A percentile compares a stretch with the other conserved stretches of the same genome.
Conservation (phyloP, 495 filamentous ascomycete species). For the Oidiodendron maius region DNA sequence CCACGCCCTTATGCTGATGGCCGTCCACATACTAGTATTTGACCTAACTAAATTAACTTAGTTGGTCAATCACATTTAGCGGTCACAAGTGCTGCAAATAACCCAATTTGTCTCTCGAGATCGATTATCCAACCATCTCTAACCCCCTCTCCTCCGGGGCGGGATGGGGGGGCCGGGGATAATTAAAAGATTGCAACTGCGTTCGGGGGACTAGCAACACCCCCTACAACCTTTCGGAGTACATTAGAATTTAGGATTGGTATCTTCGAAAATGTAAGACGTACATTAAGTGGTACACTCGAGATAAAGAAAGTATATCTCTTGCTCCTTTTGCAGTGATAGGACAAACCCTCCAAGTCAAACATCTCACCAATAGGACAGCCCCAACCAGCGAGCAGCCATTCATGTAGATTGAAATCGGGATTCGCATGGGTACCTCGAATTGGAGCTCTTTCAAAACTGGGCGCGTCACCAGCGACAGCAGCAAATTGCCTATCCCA, state of each 20-base stretch:
- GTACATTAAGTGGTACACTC: neutral
- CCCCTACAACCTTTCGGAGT: conserved; percentile 42
- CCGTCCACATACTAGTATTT: too few relatives aligned
- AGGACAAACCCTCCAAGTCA: conserved; percentile 40
- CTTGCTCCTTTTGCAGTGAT: neutral
- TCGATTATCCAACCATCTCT: too few relatives aligned
- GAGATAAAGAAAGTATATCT: neutral
- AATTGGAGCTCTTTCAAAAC: conserved; percentile 37
- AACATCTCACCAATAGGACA: conserved; percentile 54
- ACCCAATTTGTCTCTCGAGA: too few relatives aligned
- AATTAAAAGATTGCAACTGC: conserved; percentile 39
- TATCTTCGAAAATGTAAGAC: neutral
- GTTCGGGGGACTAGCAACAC: conserved; percentile 46
- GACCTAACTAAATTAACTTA: too few relatives aligned
- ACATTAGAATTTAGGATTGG: too few relatives aligned
- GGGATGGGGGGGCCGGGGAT: too few relatives aligned
- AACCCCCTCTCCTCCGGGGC: too few relatives aligned
- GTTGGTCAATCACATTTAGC: too few relatives aligned
- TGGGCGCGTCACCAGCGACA: conserved; percentile 40
- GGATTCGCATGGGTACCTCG: conserved; percentile 2
- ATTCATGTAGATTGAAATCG: conserved; percentile 40
- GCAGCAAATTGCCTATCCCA: conserved; percentile 33
- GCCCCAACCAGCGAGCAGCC: conserved; percentile 44
- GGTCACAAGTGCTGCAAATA: too few relatives aligned
- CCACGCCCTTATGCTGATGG: too few relatives aligned